Evolutionary conservation across 805 yeast species (phyloP), one percentile per base, ranked within the genome.

Genomic region (Priceomyces castillae): DNA sequence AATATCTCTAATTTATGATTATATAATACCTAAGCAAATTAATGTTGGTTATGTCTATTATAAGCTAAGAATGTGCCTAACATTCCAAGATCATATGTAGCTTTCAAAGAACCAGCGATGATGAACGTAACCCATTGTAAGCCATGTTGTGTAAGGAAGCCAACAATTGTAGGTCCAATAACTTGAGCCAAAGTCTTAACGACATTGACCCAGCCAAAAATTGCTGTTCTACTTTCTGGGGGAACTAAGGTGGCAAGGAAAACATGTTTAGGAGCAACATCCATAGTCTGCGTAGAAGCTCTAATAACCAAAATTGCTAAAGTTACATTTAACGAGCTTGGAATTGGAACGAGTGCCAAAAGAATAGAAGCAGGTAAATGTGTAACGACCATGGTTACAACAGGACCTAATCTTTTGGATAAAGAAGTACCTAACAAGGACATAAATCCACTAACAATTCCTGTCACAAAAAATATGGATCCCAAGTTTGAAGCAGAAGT

Each of bases 211-310:
- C 73, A 66, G 0, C 71, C 71, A 43, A 74, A 62, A 1, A 71
- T 74, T 1, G 72, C 67, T 1, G 77, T 70, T 39, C 77, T 53
- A 42, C 69, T 73, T 25, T 58, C 52, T 20, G 69, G 69, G 4
- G 68, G 58, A 4, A 69, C 69, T 25, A 69, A 58, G 0, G 76
- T 56, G 7, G 76, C 72, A 17, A 73, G 58, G 46, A 74, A 73
- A 3, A 74, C 76, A 38, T 71, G 74, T 42, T 74, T 74, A 7
- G 78, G 73, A 1, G 77, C 75, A 22, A 68, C 61, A 47, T 74
- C 80, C 78, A 74, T 73, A 18, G 73, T 58, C 48, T 73, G 72
- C 28, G 74, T 67, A 2, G 63, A 50, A 1, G 74, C 65, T 52
- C 77, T 59, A 11, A 64, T 45, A 2, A 70, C 48, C 34, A 67